These are phyloP conservation scores for Marchantia paleacea DNA, from an alignment of 225 moss, liverwort and hornwort species.

Conservation along the genomic window DNA sequence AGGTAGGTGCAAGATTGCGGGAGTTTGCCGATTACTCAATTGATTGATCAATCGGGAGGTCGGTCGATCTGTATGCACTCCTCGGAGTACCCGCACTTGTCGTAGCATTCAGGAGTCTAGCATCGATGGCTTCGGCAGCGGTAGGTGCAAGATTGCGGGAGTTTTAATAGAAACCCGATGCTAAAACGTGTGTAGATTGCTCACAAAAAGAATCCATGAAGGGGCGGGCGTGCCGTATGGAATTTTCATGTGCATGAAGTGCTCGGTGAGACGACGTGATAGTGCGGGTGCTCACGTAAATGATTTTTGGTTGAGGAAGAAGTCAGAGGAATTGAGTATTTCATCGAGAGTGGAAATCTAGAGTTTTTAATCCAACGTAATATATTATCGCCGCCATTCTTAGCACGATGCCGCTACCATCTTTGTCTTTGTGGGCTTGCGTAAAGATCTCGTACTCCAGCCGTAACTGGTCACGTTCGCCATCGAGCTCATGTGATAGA, in stretches of 20 bases:
- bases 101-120: not conserved
- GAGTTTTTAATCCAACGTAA: too few species aligned
- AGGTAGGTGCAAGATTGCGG: too few species aligned
- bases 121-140: conserved; percentile 72
- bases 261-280: conserved; percentile 89
- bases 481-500: conserved; percentile 21
- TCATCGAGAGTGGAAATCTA: not conserved
- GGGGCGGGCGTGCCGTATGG: conserved; percentile 98
- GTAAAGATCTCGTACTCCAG: not conserved
- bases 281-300: not conserved
- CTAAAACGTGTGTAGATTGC: conserved; percentile 92
- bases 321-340: not conserved
- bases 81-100: not conserved
- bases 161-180: conserved; percentile 64
- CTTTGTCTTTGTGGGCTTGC: not conserved
- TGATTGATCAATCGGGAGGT: too few species aligned
- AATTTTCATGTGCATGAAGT: conserved; percentile 97
- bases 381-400: too few species aligned
- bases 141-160: conserved; percentile 77
- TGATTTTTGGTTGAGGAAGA: not conserved
- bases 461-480: not conserved
- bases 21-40: too few species aligned
- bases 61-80: too few species aligned
- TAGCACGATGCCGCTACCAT: not conserved
- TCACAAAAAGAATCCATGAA: conserved; percentile 92